A percentile compares a stretch with the other conserved stretches of the same genome.
Conservation (phyloP, 1,284 basidiomycete genomes). For the Malassezia nana region DNA sequence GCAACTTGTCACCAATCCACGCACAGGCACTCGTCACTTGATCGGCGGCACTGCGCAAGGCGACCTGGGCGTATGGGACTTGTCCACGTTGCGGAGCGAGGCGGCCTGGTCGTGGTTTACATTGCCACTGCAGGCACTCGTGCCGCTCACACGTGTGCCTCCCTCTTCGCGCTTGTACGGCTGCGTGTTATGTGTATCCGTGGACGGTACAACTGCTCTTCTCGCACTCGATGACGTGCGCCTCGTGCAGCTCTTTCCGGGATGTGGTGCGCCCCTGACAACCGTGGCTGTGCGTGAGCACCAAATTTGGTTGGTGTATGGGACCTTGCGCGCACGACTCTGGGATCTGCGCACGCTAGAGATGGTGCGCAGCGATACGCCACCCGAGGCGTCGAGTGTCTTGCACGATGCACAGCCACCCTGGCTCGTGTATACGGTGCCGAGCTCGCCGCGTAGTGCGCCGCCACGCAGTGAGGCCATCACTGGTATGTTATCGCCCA, state of each 20-base stretch:
- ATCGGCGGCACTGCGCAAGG: conserved; percentile 20
- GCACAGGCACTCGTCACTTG: conserved; percentile 16
- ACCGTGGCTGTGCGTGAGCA: conserved; percentile 60
- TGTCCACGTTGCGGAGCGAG: conserved; percentile 57
- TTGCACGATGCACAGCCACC: conserved; percentile 51
- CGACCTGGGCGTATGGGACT: conserved; percentile 53
- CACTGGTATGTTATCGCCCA: conserved; percentile 25
- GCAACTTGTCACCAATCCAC: conserved; percentile 14
- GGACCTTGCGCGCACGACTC: conserved; percentile 64
- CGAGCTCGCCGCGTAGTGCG: conserved; percentile 20
- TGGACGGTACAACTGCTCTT: conserved; percentile 71
- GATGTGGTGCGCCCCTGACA: conserved; percentile 55
- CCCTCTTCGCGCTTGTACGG: conserved; percentile 59
- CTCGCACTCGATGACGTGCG: conserved; percentile 60
- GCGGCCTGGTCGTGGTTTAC: conserved; percentile 64
- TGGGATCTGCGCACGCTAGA: conserved; percentile 82
- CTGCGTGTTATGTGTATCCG: conserved; percentile 63
- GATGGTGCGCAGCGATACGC: conserved; percentile 69
- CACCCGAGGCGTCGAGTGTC: conserved; percentile 67
- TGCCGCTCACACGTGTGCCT: conserved; percentile 54
- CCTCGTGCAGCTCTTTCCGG: conserved; percentile 69
- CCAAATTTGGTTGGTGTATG: conserved; percentile 68
- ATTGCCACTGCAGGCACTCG: conserved; percentile 56
- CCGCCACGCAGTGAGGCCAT: conserved; percentile 19
- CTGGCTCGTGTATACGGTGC: conserved; percentile 18